Conservation (phyloP, 345 rosid species). For the Diplotaxis tenuifolia region DNA sequence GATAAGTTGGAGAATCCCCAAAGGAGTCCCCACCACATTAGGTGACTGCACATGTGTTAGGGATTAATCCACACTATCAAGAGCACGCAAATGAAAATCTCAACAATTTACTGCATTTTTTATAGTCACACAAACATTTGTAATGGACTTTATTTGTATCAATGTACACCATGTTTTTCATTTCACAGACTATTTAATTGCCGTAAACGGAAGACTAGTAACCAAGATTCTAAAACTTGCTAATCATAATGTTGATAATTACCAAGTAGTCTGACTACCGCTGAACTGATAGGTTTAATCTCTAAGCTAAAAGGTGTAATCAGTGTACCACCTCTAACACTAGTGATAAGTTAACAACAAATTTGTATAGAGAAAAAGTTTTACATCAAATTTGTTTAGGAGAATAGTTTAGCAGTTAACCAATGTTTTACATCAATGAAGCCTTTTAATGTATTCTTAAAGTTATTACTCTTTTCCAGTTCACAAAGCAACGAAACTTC, state of each 20-base stretch:
- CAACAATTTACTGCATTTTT: not conserved
- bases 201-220: not conserved
- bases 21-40: slow-evolving; percentile 61
- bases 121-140: not conserved
- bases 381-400: not conserved
- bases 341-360: not conserved
- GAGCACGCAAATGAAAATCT: not conserved
- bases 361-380: not conserved
- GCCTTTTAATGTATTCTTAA: not conserved
- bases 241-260: not conserved
- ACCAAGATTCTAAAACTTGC: not conserved
- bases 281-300: not conserved
- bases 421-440: not conserved
- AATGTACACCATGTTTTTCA: not conserved
- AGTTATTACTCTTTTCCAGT: not conserved
- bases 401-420: not conserved
- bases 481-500: not conserved
- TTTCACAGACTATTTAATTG: not conserved
- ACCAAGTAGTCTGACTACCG: not conserved
- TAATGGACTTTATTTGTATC: not conserved
- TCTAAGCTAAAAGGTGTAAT: not conserved
- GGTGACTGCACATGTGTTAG: slow-evolving; percentile 53
- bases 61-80: not conserved
- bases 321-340: not conserved
- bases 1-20: slow-evolving; percentile 66